phyloP scores from a whole-genome alignment of 306 rosid species.

The Gastrolobium villosum region DNA sequence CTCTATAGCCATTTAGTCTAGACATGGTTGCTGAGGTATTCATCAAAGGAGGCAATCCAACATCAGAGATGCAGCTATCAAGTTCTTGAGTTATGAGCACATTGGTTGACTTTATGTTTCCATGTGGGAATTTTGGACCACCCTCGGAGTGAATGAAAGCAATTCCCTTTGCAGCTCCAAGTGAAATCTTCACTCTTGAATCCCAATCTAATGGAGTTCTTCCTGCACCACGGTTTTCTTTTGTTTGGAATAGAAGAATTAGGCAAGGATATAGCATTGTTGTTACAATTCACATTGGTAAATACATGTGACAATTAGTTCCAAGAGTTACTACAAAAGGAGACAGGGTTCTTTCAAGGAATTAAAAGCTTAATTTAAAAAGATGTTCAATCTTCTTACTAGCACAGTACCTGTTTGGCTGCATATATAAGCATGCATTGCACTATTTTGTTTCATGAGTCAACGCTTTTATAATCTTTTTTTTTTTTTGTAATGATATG shows the following conservation, averaged over 20 bases:
- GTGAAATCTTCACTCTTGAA: conserved; percentile 69
- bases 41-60: conserved; percentile 71
- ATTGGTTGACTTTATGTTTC: conserved; percentile 82
- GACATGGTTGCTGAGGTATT: conserved; percentile 67
- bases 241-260: conserved; percentile 36
- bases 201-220: conserved; percentile 78
- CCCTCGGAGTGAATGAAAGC: conserved; percentile 72
- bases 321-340: neutral
- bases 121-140: conserved; percentile 69
- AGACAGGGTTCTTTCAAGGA: neutral
- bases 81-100: conserved; percentile 73
- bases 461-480: neutral
- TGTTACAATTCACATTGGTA: neutral
- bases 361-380: neutral
- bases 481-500: no score
- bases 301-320: neutral
- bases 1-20: conserved; percentile 67
- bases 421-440: neutral
- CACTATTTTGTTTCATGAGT: neutral
- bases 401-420: neutral
- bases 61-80: conserved; percentile 69
- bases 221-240: conserved; percentile 70
- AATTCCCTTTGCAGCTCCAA: conserved; percentile 73
- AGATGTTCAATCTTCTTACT: conserved; percentile 3
- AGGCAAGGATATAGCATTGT: conserved; percentile 13